Evolutionary conservation across 805 yeast genomes (phyloP).

Genomic region (Candida maesae): DNA sequence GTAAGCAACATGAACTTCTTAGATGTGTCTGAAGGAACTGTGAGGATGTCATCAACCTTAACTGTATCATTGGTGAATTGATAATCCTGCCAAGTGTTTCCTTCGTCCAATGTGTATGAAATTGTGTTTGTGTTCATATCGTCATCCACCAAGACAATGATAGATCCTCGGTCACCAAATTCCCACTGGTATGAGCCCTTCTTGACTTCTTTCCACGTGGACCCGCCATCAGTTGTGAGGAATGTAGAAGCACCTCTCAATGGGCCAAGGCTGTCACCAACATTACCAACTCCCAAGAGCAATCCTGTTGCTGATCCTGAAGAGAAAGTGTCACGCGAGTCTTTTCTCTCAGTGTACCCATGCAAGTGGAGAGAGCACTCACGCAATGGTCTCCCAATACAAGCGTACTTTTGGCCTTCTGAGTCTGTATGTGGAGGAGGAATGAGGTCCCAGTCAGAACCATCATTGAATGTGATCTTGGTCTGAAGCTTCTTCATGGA

Average conservation of each 20-base stretch:
- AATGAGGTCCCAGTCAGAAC: slow-evolving; percentile 77
- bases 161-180: slow-evolving; percentile 91
- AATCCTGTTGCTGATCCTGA: slow-evolving; percentile 89
- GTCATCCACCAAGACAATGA: slow-evolving; percentile 67
- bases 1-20: slow-evolving; percentile 68
- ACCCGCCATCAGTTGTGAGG: slow-evolving; percentile 86
- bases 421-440: slow-evolving; percentile 68
- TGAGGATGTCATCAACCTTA: slow-evolving; percentile 66
- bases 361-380: slow-evolving; percentile 82
- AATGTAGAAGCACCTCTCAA: slow-evolving; percentile 60
- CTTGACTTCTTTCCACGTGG: slow-evolving; percentile 76
- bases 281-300: slow-evolving; percentile 91
- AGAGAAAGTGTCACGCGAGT: slow-evolving; percentile 78
- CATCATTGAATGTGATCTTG: slow-evolving; percentile 83
- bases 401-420: slow-evolving; percentile 50
- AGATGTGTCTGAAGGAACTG: slow-evolving; percentile 88
- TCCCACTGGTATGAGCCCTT: slow-evolving; percentile 89
- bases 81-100: slow-evolving; percentile 67
- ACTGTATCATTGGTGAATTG: slow-evolving; percentile 57
- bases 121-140: slow-evolving; percentile 55
- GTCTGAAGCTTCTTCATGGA: slow-evolving; percentile 60
- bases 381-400: slow-evolving; percentile 46
- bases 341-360: slow-evolving; percentile 85
- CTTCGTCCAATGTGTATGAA: slow-evolving; percentile 72
- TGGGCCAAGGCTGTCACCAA: slow-evolving; percentile 57